phyloP scores from a whole-genome alignment of 352 stramenopile genomes.

The Globisporangium sylvaticum region DNA sequence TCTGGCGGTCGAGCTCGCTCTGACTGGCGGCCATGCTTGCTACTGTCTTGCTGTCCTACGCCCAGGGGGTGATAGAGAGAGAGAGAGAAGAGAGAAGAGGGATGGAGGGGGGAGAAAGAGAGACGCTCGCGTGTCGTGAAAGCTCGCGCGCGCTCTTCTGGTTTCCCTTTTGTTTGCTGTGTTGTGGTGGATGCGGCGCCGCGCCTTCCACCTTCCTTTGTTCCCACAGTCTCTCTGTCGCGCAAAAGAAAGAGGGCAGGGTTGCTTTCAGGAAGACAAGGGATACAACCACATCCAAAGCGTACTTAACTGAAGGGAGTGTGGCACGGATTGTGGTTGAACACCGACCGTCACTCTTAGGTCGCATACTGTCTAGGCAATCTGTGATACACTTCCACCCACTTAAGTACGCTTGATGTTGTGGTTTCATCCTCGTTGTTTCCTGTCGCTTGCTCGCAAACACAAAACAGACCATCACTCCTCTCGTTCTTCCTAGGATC shows the following conservation, averaged over 20 bases:
- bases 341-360: too few relatives aligned
- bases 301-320: too few relatives aligned
- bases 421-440: not conserved
- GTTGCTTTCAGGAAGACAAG: too few relatives aligned
- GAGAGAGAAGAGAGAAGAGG: not conserved
- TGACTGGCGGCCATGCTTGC: constrained; percentile 67
- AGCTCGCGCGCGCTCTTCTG: not conserved
- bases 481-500: not conserved
- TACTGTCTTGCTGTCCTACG: not conserved
- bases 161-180: constrained; percentile 1
- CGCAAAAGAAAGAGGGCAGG: not conserved
- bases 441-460: constrained; percentile 2
- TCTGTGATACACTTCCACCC: too few relatives aligned
- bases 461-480: not conserved
- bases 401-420: too few relatives aligned
- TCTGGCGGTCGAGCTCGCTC: constrained; percentile 84
- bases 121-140: not conserved
- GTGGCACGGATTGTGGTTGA: too few relatives aligned
- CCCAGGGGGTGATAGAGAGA: not conserved
- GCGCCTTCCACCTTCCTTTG: not conserved
- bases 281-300: too few relatives aligned
- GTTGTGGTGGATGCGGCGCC: not conserved
- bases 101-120: not conserved
- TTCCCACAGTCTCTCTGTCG: not conserved
- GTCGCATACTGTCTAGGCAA: too few relatives aligned